Evolutionary conservation across 768 basidiomycete genomes (phyloP).

Genomic region (Hygrocybe punicea): DNA sequence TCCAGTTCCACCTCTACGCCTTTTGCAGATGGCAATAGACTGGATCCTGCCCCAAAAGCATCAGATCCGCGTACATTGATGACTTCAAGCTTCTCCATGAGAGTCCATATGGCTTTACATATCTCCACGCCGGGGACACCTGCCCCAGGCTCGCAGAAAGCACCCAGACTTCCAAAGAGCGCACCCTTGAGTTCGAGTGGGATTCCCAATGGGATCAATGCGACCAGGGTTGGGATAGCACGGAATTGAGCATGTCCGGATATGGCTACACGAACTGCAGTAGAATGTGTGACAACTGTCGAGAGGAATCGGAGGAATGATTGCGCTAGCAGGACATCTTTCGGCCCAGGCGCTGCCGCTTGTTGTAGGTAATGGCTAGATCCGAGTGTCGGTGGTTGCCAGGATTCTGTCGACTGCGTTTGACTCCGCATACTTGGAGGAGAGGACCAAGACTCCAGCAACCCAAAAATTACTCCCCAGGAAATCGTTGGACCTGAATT

Average conservation of each 20-base stretch:
- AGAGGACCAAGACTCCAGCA: slow-evolving; percentile 71
- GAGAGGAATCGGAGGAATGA: slow-evolving; percentile 78
- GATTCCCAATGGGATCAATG: slow-evolving; percentile 73
- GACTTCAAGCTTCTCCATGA: slow-evolving; percentile 82
- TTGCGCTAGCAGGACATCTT: slow-evolving; percentile 75
- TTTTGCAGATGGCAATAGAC: slow-evolving; percentile 51
- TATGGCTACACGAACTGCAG: slow-evolving; percentile 74
- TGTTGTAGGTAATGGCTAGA: slow-evolving; percentile 43
- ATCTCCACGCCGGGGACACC: slow-evolving; percentile 71
- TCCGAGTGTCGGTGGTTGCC: slow-evolving; percentile 32
- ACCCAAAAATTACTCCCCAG: slow-evolving; percentile 72
- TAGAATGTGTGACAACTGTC: slow-evolving; percentile 69
- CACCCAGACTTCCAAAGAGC: slow-evolving; percentile 72
- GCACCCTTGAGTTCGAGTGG: slow-evolving; percentile 89
- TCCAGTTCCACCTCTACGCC: slow-evolving; percentile 87
- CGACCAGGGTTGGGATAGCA: slow-evolving; percentile 75
- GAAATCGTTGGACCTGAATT: slow-evolving; percentile 57
- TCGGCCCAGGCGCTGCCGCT: slow-evolving; percentile 53
- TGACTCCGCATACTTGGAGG: slow-evolving; percentile 27
- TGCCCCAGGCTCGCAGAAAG: slow-evolving; percentile 81
- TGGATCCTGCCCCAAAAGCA: slow-evolving; percentile 38
- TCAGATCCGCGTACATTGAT: slow-evolving; percentile 61
- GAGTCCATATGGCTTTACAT: slow-evolving; percentile 75
- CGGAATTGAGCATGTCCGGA: slow-evolving; percentile 74
- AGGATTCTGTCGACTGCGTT: slow-evolving; percentile 37